Evolutionary conservation across 306 rosid species (phyloP).

Genomic region (Rosa rugosa): DNA sequence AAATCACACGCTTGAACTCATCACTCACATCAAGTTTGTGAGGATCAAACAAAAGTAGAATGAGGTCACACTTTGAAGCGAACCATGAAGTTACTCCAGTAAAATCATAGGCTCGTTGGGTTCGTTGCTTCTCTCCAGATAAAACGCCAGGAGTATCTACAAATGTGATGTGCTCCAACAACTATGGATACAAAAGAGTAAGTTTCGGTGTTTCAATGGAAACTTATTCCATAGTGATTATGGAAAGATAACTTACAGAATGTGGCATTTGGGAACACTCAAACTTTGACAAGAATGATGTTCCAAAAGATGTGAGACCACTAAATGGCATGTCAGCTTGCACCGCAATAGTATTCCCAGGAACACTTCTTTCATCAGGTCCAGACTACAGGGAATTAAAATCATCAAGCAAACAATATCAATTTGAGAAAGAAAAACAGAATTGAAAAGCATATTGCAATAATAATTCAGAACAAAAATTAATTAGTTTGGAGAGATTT

Average conservation of each 20-base stretch:
- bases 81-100: slow-evolving; percentile 98
- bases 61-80: slow-evolving; percentile 90
- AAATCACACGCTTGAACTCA: slow-evolving; percentile 91
- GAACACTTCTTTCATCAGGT: slow-evolving; percentile 93
- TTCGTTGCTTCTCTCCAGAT: slow-evolving; percentile 96
- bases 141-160: slow-evolving; percentile 98
- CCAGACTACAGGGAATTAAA: slow-evolving; percentile 56
- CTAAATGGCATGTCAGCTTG: slow-evolving; percentile 97
- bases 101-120: slow-evolving; percentile 84
- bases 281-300: slow-evolving; percentile 87
- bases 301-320: slow-evolving; percentile 85
- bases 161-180: slow-evolving; percentile 83
- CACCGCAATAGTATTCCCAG: slow-evolving; percentile 94
- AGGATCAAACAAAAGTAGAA: slow-evolving; percentile 91
- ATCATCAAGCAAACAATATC: neutral
- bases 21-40: slow-evolving; percentile 97
- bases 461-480: neutral
- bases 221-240: slow-evolving; percentile 5
- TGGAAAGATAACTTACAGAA: slow-evolving; percentile 53
- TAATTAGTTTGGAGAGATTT: neutral
- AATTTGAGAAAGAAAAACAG: neutral
- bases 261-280: slow-evolving; percentile 99
- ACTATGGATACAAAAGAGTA: slow-evolving; percentile 35
- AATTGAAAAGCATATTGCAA: neutral
- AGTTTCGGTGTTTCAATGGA: slow-evolving; percentile 18